Conservation (phyloP, 805 yeast genomes). For the Saturnispora serradocipensis region DNA sequence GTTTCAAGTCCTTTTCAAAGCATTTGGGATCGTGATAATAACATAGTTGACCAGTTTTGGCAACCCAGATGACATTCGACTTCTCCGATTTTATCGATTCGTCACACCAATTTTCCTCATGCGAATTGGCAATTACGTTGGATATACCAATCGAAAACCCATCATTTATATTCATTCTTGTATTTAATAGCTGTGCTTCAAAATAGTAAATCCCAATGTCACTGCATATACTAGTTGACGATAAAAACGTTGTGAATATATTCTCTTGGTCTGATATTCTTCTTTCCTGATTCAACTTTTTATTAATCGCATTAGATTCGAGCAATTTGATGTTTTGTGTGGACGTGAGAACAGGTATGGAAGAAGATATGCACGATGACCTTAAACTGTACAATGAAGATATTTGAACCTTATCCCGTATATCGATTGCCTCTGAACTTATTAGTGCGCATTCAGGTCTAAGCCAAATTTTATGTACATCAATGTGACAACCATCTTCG, state of each 20-base stretch:
- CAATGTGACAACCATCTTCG: constrained; percentile 1
- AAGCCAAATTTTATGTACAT: neutral
- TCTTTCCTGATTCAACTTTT: constrained; percentile 2
- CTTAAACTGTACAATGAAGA: constrained; percentile 5
- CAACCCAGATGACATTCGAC: constrained; percentile 38
- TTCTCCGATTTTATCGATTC: constrained; percentile 5
- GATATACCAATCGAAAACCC: constrained; percentile 3
- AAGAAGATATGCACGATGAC: constrained; percentile 1
- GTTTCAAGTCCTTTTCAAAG: constrained; percentile 6
- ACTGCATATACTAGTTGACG: neutral
- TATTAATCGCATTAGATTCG: constrained; percentile 1
- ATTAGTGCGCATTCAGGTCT: constrained; percentile 5
- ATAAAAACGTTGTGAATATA: neutral
- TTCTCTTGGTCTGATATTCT: constrained; percentile 2
- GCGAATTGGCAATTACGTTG: neutral
- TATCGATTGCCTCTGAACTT: constrained; percentile 1
- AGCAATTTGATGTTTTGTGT: constrained; percentile 2
- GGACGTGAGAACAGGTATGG: neutral
- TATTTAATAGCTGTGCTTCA: neutral
- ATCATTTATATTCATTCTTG: neutral
- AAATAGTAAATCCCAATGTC: constrained; percentile 3
- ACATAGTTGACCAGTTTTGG: constrained; percentile 39
- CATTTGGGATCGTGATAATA: constrained; percentile 29
- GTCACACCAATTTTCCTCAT: constrained; percentile 1
- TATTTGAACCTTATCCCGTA: constrained; percentile 1